Conservation (phyloP, 208 protist genomes). For the Trichomonas tenax region DNA sequence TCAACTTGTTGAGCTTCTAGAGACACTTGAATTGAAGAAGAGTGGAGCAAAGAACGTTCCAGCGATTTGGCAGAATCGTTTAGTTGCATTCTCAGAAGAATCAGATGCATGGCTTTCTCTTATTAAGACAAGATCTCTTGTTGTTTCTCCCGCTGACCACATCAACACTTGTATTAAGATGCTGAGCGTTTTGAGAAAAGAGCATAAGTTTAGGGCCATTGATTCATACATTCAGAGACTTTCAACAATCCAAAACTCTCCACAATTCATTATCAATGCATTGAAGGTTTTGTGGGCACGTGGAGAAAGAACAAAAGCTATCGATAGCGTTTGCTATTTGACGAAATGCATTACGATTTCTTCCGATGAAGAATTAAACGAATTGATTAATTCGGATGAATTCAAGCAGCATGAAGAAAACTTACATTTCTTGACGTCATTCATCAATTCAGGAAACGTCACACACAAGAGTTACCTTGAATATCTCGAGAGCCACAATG, state of each 20-base stretch:
- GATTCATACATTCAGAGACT: neutral
- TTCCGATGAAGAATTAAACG: neutral
- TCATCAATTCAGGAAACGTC: neutral
- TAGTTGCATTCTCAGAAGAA: neutral
- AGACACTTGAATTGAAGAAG: neutral
- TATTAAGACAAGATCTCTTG: neutral
- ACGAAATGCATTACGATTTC: neutral
- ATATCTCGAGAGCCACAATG: neutral
- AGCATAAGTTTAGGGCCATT: neutral
- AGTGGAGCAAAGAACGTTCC: neutral
- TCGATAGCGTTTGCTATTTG: neutral
- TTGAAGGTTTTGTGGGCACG: neutral
- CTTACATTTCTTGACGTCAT: neutral
- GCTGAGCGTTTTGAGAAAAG: neutral
- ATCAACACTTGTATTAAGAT: neutral
- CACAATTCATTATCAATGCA: neutral
- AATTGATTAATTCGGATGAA: neutral
- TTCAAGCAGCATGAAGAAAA: neutral
- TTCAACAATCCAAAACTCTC: neutral
- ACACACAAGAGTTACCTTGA: neutral
- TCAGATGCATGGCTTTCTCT: neutral
- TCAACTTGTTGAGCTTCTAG: neutral
- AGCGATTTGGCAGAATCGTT: neutral
- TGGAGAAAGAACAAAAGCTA: neutral
- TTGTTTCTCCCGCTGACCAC: neutral